phyloP scores from a whole-genome alignment of 805 yeast genomes.

The Blastobotrys terrestris region DNA sequence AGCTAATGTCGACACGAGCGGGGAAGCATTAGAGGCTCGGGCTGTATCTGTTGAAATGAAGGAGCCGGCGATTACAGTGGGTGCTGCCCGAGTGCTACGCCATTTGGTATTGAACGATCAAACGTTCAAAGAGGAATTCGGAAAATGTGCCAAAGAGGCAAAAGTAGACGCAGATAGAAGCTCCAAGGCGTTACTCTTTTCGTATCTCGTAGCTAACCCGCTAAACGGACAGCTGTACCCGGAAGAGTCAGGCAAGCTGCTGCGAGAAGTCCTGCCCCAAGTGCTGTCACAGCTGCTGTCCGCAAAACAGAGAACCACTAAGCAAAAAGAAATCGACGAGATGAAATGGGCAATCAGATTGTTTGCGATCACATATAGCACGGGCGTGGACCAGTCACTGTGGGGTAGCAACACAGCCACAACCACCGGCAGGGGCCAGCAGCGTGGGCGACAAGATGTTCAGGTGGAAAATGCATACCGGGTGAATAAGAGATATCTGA shows the following conservation, averaged over 20 bases:
- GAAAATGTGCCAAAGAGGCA: background rate
- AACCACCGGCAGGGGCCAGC: too few species aligned
- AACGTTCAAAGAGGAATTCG: background rate
- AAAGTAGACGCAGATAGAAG: background rate
- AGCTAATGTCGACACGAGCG: too few species aligned
- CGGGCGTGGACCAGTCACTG: background rate
- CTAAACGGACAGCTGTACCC: background rate
- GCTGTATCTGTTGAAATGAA: too few species aligned
- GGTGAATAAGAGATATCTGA: background rate
- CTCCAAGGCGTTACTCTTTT: background rate
- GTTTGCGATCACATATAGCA: background rate
- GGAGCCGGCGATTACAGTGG: background rate
- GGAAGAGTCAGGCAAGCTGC: background rate
- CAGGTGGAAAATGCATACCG: background rate
- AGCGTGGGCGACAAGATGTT: background rate
- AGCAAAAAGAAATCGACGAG: background rate
- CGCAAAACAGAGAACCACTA: background rate
- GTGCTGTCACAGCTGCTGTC: background rate
- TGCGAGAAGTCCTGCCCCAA: background rate
- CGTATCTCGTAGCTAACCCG: background rate
- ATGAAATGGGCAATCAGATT: background rate
- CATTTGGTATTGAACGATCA: background rate
- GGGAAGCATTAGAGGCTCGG: too few species aligned
- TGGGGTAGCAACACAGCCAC: background rate
- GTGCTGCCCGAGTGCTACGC: background rate